Conservation (phyloP, 2,329 filamentous ascomycete species). For the Boeremia lycopersici region DNA sequence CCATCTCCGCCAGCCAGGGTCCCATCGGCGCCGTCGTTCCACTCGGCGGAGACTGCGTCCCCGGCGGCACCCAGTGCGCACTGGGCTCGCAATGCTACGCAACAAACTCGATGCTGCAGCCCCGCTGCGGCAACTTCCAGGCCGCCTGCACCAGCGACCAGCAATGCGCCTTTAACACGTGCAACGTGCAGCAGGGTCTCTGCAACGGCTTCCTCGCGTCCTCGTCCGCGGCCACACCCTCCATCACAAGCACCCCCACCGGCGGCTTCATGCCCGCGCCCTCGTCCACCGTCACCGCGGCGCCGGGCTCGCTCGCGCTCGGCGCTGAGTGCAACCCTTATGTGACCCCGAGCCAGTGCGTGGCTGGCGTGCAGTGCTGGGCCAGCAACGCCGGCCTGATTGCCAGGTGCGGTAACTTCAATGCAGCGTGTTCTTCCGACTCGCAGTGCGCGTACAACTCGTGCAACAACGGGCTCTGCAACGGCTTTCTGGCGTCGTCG, state of each 20-base stretch:
- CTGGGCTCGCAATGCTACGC: constrained; percentile 25
- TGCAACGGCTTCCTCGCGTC: constrained; percentile 24
- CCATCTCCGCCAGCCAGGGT: constrained; percentile 7
- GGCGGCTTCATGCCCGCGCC: constrained; percentile 13
- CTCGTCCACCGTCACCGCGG: constrained; percentile 18
- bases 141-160: constrained; percentile 23
- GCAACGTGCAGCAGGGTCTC: constrained; percentile 18
- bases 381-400: constrained; percentile 22
- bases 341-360: constrained; percentile 19
- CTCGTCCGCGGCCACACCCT: constrained; percentile 12
- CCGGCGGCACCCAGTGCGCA: constrained; percentile 20
- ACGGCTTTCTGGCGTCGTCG: constrained; percentile 12
- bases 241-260: constrained; percentile 1
- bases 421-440: constrained; percentile 20
- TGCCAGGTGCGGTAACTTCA: constrained; percentile 26
- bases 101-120: constrained; percentile 17
- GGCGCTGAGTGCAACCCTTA: constrained; percentile 23
- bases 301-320: constrained; percentile 23
- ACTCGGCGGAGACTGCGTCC: constrained; percentile 19
- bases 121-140: constrained; percentile 29
- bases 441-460: constrained; percentile 24
- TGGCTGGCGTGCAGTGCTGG: constrained; percentile 19
- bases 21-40: constrained; percentile 16
- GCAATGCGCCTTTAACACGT: constrained; percentile 30
- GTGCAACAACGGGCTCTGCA: constrained; percentile 26